Base-by-base conservation (phyloP, 2,329 filamentous ascomycete species). In the Graphilbum sp. region DNA sequence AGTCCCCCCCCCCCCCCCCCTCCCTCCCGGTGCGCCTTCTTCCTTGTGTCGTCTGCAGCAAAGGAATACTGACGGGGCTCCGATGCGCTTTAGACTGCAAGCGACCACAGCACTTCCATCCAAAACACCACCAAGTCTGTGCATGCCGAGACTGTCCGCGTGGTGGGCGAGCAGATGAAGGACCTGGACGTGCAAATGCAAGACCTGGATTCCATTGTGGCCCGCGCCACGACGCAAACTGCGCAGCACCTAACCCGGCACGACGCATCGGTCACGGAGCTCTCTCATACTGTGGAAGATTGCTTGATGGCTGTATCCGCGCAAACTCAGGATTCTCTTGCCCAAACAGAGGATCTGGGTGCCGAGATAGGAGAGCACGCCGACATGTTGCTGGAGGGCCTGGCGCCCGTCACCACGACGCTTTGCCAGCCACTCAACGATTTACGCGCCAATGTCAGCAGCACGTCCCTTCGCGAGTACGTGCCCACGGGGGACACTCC, bases 111-210 rank as follows among this genome's bases (percentile, higher is more conserved):
- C 49, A 75, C 68, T n/a, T 77, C 79, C 6, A 88, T 98, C 48
- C 83, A 88, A 48, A 69, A 72, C 8, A 82, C 82, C 0, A 87
- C 88, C 0, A 80, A 82, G 48, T 83, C 83, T 3, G 86, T 96
- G 1, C 87, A 98, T 47, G 79, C 81, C 25, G 82, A 93, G 58
- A 95, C 88, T 0, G 75, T 94, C 23, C 78, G 79, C 7, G 88
- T 92, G 41, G 87, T 96, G 12, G 82, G 88, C 50, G 78, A 81
- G 41, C 90, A 98, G 59, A 82, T 92, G 61, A 69, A 72, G 40
- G 83, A 93, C 47, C 79, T 98, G 52, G 79, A 82, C 43, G 70
- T 67, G n/a, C 85, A 96, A 56, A 87, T 98, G 72, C 73, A 77
- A 40, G 82, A 84, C 1, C 69, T 98, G 8, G 88, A 96, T 50